These are phyloP conservation scores for Mortierella sp. DNA, from an alignment of 371 early-diverging fungal genomes.

Conservation along the genomic window DNA sequence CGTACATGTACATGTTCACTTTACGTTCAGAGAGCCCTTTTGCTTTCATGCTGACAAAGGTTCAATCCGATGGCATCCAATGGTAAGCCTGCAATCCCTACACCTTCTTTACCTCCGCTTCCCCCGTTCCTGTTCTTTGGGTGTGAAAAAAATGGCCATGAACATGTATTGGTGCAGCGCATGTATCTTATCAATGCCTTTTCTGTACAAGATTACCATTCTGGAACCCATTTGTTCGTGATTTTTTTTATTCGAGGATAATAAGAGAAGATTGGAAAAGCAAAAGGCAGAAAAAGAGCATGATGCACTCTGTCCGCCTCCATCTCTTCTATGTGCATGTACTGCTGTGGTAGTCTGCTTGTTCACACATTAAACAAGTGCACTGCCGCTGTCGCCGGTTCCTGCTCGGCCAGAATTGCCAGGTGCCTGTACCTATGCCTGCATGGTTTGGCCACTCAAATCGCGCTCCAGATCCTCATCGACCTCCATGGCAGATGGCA, in stretches of 20 bases:
- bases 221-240: neutral
- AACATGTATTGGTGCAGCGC: too few species aligned
- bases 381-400: neutral
- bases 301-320: neutral
- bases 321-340: neutral
- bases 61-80: neutral
- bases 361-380: neutral
- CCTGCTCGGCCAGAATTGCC: neutral
- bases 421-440: slow-evolving; percentile 9
- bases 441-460: slow-evolving; percentile 62
- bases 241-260: neutral
- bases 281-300: neutral
- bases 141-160: neutral
- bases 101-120: neutral
- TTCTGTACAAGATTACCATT: neutral
- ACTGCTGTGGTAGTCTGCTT: neutral
- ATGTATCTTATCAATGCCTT: neutral
- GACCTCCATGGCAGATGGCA: slow-evolving; percentile 63
- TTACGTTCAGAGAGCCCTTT: neutral
- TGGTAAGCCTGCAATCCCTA: slow-evolving; percentile 8
- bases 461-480: slow-evolving; percentile 73
- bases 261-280: neutral
- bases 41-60: slow-evolving; percentile 9
- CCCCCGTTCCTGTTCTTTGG: neutral
- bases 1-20: neutral